Evolutionary conservation across 371 early-diverging fungal genomes (phyloP).

Genomic region (Actinomortierella ambigua): DNA sequence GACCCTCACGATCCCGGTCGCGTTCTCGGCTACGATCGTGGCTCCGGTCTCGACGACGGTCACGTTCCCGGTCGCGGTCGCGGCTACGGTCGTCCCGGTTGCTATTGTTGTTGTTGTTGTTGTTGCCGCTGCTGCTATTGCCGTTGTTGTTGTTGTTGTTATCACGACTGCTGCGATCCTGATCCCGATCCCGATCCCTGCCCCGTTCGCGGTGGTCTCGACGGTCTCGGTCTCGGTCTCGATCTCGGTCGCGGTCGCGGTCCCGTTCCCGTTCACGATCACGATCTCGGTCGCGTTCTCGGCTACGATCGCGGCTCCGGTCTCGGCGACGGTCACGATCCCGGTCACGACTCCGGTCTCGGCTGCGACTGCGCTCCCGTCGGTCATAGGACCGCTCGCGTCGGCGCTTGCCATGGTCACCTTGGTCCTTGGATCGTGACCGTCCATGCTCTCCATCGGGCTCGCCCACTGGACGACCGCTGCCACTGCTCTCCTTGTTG

Average conservation of each 20-base stretch:
- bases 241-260: constrained; percentile 27
- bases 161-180: too few species aligned
- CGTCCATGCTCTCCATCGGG: too few species aligned
- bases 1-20: constrained; percentile 17
- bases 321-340: constrained; percentile 15
- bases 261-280: constrained; percentile 11
- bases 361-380: constrained; percentile 26
- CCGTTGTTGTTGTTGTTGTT: constrained; percentile 6
- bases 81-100: constrained; percentile 5
- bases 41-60: constrained; percentile 2
- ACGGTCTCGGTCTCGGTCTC: constrained; percentile 23
- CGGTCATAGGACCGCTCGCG: too few species aligned
- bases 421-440: too few species aligned
- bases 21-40: constrained; percentile 21
- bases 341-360: constrained; percentile 12
- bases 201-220: constrained; percentile 6
- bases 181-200: constrained; percentile 18
- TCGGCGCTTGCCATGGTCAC: too few species aligned
- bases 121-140: constrained; percentile 30
- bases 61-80: constrained; percentile 12
- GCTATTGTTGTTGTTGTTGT: constrained; percentile 12
- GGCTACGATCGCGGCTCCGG: constrained; percentile 14
- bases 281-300: constrained; percentile 26
- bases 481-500: too few species aligned
- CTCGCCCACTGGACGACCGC: too few species aligned